Base-by-base conservation (phyloP, 257 asterid species). In the Datura wrightii region DNA sequence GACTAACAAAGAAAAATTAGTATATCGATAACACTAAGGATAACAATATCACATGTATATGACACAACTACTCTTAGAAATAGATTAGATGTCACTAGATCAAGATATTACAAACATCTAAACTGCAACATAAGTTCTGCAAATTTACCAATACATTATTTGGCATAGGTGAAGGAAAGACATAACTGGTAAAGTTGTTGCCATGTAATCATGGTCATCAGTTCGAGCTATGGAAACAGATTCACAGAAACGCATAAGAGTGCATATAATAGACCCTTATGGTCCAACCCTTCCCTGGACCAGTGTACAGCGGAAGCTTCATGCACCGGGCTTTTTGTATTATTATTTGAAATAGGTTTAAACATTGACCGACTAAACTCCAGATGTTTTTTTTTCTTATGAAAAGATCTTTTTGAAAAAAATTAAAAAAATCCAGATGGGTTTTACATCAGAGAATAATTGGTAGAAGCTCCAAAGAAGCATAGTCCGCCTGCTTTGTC, bases 391-490 rank as follows among this genome's bases (percentile, higher is more conserved):
- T 24, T 50, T 9, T 50, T 2, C 8, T 50, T 50, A 4, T 10
- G 54, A 50, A 50, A 10, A n/a, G n/a, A n/a, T n/a, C n/a, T n/a
- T n/a, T n/a, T n/a, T n/a, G n/a, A n/a, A n/a, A n/a, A n/a, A n/a
- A n/a, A n/a, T n/a, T n/a, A n/a, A n/a, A n/a, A n/a, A n/a, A n/a
- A n/a, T n/a, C n/a, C n/a, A n/a, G n/a, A n/a, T n/a, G n/a, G n/a
- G 6, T 0, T 72, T 53, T 72, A 19, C 54, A 72, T 72, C 56
- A 72, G 19, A 72, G n/a, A 31, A 19, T 46, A 72, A 72, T 2
- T 46, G 59, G 37, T 72, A 48, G 80, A 72, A 72, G 80, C 59
- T 72, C 56, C 80, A 10, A 5, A 46, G 80, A 46, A 72, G 80
- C 16, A 72, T 44, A 72, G 55, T 11, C 42, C 46, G 11, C 80